Conservation (phyloP, 768 basidiomycete species). For the Tricholomella constricta region DNA sequence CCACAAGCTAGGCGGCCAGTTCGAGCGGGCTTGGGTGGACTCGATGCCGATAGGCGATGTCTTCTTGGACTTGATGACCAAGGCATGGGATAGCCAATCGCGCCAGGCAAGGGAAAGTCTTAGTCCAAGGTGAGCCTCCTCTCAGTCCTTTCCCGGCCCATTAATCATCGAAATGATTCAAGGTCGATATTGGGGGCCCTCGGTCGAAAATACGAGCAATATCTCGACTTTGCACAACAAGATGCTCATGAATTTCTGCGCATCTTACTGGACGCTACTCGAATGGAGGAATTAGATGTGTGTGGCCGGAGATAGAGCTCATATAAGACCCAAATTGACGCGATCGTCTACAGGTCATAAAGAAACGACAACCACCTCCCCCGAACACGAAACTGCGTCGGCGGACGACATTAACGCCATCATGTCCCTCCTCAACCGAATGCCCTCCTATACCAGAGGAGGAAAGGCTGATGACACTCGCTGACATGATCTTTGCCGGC, state of each 20-base stretch:
- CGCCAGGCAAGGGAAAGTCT: slow-evolving; percentile 50
- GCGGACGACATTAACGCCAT: slow-evolving; percentile 35
- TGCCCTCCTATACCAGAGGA: slow-evolving; percentile 35
- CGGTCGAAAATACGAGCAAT: slow-evolving; percentile 90
- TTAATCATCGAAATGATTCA: not conserved
- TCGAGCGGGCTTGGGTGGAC: slow-evolving; percentile 55
- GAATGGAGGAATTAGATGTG: slow-evolving; percentile 94
- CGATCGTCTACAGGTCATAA: slow-evolving; percentile 63
- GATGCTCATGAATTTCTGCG: slow-evolving; percentile 94
- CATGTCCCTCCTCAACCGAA: slow-evolving; percentile 14
- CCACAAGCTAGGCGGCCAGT: slow-evolving; percentile 51
- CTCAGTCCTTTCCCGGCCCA: not conserved
- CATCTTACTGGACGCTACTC: slow-evolving; percentile 87
- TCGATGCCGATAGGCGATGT: slow-evolving; percentile 73
- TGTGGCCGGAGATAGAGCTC: slow-evolving; percentile 23
- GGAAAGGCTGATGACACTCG: slow-evolving; percentile 65
- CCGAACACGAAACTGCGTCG: slow-evolving; percentile 40
- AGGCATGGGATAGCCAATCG: slow-evolving; percentile 66
- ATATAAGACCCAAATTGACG: not conserved
- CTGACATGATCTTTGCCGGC: slow-evolving; percentile 91
- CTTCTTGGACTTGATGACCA: slow-evolving; percentile 59
- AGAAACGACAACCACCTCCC: slow-evolving; percentile 60
- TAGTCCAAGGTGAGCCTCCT: slow-evolving; percentile 65
- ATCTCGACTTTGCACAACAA: slow-evolving; percentile 92
- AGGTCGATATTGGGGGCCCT: slow-evolving; percentile 68